phyloP scores from a whole-genome alignment of 2,329 filamentous ascomycete genomes.

The Apiospora aurea region DNA sequence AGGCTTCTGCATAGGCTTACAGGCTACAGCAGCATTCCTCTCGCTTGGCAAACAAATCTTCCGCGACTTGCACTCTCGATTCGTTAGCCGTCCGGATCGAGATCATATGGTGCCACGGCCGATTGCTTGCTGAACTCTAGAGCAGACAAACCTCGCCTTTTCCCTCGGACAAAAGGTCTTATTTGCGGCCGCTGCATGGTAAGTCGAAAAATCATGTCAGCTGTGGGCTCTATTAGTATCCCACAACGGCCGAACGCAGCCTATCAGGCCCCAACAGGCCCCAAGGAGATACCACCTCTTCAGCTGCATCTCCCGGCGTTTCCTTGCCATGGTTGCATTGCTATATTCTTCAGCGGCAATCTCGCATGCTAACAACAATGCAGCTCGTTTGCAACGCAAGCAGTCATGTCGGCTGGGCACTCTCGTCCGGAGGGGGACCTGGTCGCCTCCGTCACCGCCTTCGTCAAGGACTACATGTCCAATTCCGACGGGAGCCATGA shows the following conservation, averaged over 20 bases:
- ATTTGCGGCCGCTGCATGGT: background rate
- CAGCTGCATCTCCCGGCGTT: conserved; percentile 6
- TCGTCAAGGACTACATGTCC: conserved; percentile 76
- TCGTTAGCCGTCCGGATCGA: background rate
- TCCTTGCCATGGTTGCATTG: conserved; percentile 4
- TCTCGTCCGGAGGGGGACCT: conserved; percentile 45
- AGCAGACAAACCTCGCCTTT: background rate
- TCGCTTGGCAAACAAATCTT: conserved; percentile 17
- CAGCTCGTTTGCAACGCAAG: background rate
- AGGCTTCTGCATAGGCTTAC: background rate
- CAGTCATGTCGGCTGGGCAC: conserved; percentile 36
- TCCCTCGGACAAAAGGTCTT: conserved; percentile 6
- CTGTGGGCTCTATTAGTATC: background rate
- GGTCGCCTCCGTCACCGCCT: conserved; percentile 62
- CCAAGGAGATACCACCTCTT: background rate
- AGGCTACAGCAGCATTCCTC: background rate
- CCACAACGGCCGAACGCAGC: conserved; percentile 15
- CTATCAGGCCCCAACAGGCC: conserved; percentile 3
- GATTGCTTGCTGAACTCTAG: background rate
- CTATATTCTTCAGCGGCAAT: conserved; percentile 24
- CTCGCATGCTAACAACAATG: conserved; percentile 23
- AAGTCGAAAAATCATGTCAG: background rate
- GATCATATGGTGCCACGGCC: conserved; percentile 4
- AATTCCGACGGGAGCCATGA: conserved; percentile 88
- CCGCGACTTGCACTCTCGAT: conserved; percentile 3